Evolutionary conservation across 177 flowering plant genomes (phyloP).

Genomic region (Vitis hybrid): DNA sequence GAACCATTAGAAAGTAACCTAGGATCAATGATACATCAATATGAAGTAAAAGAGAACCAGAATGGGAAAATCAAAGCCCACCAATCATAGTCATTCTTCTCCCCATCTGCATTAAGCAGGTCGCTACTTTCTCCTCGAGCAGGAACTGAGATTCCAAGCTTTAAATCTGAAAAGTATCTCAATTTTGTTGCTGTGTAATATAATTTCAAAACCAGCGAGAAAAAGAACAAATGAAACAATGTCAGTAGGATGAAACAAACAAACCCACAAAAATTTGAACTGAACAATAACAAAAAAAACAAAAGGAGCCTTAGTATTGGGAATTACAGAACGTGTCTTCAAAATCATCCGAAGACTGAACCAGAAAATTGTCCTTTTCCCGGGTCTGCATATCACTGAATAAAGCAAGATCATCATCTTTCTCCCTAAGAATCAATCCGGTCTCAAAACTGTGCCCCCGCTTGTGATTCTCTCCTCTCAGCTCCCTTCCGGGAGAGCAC

Average conservation of each 20-base stretch:
- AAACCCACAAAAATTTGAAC: slow-evolving; percentile 1
- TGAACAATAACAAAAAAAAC: not conserved
- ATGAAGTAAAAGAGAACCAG: not conserved
- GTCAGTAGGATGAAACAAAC: slow-evolving; percentile 10
- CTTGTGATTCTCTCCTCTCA: slow-evolving; percentile 53
- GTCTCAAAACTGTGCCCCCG: slow-evolving; percentile 78
- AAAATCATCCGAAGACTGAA: slow-evolving; percentile 66
- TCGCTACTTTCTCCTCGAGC: slow-evolving; percentile 77
- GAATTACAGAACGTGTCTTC: slow-evolving; percentile 77
- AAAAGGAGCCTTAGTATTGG: slow-evolving; percentile 1
- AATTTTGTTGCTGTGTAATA: slow-evolving; percentile 62
- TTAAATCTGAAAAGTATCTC: slow-evolving; percentile 76
- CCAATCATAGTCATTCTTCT: slow-evolving; percentile 98
- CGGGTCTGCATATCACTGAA: slow-evolving; percentile 78
- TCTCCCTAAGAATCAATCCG: slow-evolving; percentile 53
- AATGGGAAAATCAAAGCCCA: slow-evolving; percentile 32
- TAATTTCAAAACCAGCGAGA: not conserved
- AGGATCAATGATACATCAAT: not conserved
- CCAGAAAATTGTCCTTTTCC: slow-evolving; percentile 76
- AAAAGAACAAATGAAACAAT: slow-evolving; percentile 3
- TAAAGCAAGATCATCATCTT: slow-evolving; percentile 88
- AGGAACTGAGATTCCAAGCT: slow-evolving; percentile 76
- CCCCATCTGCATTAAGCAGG: slow-evolving; percentile 76
- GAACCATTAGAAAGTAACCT: not conserved
- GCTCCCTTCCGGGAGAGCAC: slow-evolving; percentile 64